Percentiles rank a stretch among this genome's conserved stretches.
These are phyloP conservation scores for Eremomyces bilateralis DNA, from an alignment of 495 filamentous ascomycete species.

Conservation along the genomic window DNA sequence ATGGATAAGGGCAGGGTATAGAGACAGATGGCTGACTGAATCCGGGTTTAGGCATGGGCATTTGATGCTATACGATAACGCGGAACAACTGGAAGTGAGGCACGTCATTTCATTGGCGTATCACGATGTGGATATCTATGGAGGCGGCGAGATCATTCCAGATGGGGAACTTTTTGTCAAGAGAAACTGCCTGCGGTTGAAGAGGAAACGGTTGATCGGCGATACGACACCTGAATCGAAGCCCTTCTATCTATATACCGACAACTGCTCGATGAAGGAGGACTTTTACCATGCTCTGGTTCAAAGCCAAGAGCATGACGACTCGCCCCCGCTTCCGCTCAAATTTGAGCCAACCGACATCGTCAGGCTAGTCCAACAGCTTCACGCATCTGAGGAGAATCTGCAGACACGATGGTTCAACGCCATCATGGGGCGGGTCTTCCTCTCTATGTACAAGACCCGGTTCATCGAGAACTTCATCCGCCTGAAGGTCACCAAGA, in stretches of 20 bases:
- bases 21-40: neutral
- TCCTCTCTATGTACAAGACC: slow-evolving; percentile 72
- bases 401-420: slow-evolving; percentile 89
- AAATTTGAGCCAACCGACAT: slow-evolving; percentile 70
- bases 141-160: slow-evolving; percentile 49
- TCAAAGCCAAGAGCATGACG: slow-evolving; percentile 47
- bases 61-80: slow-evolving; percentile 90
- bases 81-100: slow-evolving; percentile 72
- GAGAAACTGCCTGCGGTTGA: slow-evolving; percentile 77
- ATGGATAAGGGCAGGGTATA: too few relatives aligned
- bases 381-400: slow-evolving; percentile 85
- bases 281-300: slow-evolving; percentile 93
- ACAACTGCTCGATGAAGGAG: slow-evolving; percentile 87
- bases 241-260: slow-evolving; percentile 85
- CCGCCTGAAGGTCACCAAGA: slow-evolving; percentile 76
- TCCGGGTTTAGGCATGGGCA: slow-evolving; percentile 54
- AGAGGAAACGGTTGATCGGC: slow-evolving; percentile 36
- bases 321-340: slow-evolving; percentile 42
- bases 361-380: slow-evolving; percentile 60
- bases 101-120: slow-evolving; percentile 84
- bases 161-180: slow-evolving; percentile 93
- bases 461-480: slow-evolving; percentile 57
- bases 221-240: slow-evolving; percentile 36
- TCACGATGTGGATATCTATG: slow-evolving; percentile 69
- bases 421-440: slow-evolving; percentile 67